Base-by-base conservation (phyloP, 371 early-diverging fungal genomes). In the Ecytonucleospora hepatopenaei region DNA sequence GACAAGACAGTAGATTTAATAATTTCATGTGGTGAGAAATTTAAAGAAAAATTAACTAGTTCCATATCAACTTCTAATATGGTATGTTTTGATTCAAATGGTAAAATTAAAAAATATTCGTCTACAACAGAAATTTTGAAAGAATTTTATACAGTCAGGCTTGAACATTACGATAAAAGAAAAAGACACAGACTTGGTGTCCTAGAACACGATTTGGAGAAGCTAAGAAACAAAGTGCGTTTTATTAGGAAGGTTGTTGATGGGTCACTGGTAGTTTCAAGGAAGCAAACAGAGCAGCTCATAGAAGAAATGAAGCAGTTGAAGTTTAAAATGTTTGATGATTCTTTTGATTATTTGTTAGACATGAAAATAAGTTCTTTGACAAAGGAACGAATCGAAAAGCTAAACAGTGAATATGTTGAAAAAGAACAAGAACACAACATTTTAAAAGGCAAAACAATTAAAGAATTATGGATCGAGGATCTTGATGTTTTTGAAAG, bases 21-120 rank as follows among this genome's bases (percentile, higher is more conserved):
- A 0, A 71, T 98, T n/a, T 84, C 84, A 17, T 65, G 92, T 35
- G 81, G n/a, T 5, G 59, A 62, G 16, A 85, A 58, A n/a, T 65
- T 93, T 1, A 83, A 85, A 54, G 86, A 95, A 73, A 93, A 90
- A 77, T 73, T 95, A 1, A 78, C 81, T 1, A 80, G 83, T 5
- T 76, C 83, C 1, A 82, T 94, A 24, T 65, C 85, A 15, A 88
- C 88, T 0, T 84, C 83, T 23, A 98, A 98, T 75, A 85, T 98
- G 86, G 93, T 96, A 1, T 93, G 92, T 74, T 96, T 96, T 78
- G 92, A 97, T 80, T 76, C 82, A 19, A 83, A 90, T 26, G 91
- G 90, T 1, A 84, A 88, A 21, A 85, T 98, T 59, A 86, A 86
- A 71, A 88, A 87, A 75, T 97, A 94, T 74, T 68, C 71, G 1